Evolutionary conservation across 2,329 filamentous ascomycete genomes (phyloP).

Genomic region (Epichloe brachyelytri): DNA sequence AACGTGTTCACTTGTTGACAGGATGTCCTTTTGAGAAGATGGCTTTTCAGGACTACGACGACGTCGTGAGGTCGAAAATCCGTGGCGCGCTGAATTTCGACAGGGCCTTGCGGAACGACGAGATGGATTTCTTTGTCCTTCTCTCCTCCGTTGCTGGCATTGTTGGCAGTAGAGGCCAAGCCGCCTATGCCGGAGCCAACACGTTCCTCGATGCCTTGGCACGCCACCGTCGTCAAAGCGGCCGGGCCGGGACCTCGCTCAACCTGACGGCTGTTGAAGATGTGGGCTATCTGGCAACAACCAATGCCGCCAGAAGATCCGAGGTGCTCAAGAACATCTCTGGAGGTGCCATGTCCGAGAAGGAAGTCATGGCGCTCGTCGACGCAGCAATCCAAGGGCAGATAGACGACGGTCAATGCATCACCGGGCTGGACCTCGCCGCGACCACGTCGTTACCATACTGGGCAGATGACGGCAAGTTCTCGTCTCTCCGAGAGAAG

Average conservation of each 20-base stretch:
- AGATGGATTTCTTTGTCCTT: constrained; percentile 41
- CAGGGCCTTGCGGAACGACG: constrained; percentile 23
- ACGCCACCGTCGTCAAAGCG: constrained; percentile 25
- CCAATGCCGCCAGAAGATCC: constrained; percentile 26
- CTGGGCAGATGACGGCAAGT: constrained; percentile 42
- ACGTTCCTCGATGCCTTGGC: constrained; percentile 24
- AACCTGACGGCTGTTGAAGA: constrained; percentile 39
- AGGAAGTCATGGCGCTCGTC: constrained; percentile 41
- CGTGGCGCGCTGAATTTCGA: constrained; percentile 42
- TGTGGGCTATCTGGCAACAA: constrained; percentile 29
- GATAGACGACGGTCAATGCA: constrained; percentile 30
- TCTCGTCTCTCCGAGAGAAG: constrained; percentile 31
- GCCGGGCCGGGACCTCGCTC: constrained; percentile 33
- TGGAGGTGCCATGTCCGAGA: constrained; percentile 36
- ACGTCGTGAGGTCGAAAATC: constrained; percentile 38
- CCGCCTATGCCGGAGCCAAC: constrained; percentile 39
- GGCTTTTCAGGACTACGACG: constrained; percentile 33
- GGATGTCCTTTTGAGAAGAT: constrained; percentile 40
- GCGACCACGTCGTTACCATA: constrained; percentile 25
- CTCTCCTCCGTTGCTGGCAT: constrained; percentile 38
- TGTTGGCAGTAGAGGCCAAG: constrained; percentile 38
- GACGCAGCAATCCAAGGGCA: constrained; percentile 35
- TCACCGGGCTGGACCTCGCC: constrained; percentile 39
- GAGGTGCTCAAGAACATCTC: constrained; percentile 35
- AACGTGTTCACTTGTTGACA: constrained; percentile 2